Evolutionary conservation across 1,284 basidiomycete genomes (phyloP).

Genomic region (Pseudozyma hubeiensis): DNA sequence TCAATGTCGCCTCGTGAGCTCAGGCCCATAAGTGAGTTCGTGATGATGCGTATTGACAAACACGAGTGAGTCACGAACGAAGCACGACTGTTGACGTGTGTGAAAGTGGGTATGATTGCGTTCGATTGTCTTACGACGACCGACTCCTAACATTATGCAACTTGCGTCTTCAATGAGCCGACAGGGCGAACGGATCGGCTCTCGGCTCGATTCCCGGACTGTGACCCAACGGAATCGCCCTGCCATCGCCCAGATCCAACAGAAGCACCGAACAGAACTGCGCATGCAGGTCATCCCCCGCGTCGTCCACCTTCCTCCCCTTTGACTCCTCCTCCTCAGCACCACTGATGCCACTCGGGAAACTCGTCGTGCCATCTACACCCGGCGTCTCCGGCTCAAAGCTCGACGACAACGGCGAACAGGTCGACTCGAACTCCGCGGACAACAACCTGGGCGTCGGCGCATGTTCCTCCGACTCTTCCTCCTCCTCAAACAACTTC

Average conservation of each 20-base stretch:
- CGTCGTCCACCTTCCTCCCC: not conserved
- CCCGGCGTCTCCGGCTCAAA: constrained; percentile 34
- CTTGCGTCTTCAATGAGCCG: constrained; percentile 9
- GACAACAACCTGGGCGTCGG: constrained; percentile 16
- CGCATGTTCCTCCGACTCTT: not conserved
- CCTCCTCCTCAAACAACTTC: not conserved
- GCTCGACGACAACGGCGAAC: constrained; percentile 12
- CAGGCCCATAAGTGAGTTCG: no score
- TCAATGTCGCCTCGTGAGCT: no score
- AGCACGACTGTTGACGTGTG: not conserved
- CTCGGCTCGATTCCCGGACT: constrained; percentile 12
- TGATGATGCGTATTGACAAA: no score
- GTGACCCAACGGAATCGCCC: constrained; percentile 22
- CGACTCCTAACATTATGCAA: no score
- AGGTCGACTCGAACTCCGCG: constrained; percentile 2
- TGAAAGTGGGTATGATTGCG: constrained; percentile 2
- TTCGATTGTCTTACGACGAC: not conserved
- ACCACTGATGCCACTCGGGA: constrained; percentile 3
- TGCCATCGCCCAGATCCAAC: constrained; percentile 36
- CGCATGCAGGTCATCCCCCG: constrained; percentile 20
- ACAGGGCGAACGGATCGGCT: constrained; percentile 14
- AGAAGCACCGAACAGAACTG: constrained; percentile 37
- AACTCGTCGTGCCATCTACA: not conserved
- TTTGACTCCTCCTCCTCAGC: not conserved
- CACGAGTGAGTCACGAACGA: no score